phyloP scores from a whole-genome alignment of 1,139 yeast species.

The Spathaspora sp. region DNA sequence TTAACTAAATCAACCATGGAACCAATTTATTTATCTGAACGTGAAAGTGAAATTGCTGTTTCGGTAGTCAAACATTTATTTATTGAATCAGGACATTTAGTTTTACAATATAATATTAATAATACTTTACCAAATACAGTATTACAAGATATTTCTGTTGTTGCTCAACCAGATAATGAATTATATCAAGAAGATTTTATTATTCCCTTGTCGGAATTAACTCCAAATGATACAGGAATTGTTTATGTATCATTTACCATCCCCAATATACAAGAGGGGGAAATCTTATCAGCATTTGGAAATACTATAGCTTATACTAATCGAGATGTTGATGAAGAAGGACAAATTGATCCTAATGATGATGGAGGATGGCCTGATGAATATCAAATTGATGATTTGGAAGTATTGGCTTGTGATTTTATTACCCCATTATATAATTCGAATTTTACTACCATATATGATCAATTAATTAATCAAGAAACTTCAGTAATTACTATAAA shows the following conservation, averaged over 20 bases:
- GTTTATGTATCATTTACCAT: conserved; percentile 77
- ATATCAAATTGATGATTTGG: conserved; percentile 83
- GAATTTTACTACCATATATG: conserved; percentile 73
- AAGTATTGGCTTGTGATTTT: conserved; percentile 79
- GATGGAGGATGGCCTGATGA: conserved; percentile 96
- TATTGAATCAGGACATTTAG: conserved; percentile 61
- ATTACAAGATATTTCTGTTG: conserved; percentile 77
- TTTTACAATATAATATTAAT: conserved; percentile 79
- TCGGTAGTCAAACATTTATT: conserved; percentile 81
- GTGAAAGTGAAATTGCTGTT: conserved; percentile 92
- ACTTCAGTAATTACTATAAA: conserved; percentile 40
- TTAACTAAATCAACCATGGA: conserved; percentile 67
- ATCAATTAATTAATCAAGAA: conserved; percentile 52
- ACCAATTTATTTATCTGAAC: conserved; percentile 76
- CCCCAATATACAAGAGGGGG: conserved; percentile 43
- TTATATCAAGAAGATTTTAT: conserved; percentile 68
- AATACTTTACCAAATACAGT: conserved; percentile 81
- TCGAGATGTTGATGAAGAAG: conserved; percentile 78
- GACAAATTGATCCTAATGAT: conserved; percentile 64
- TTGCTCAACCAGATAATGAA: conserved; percentile 63
- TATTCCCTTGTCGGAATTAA: conserved; percentile 69
- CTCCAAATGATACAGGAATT: conserved; percentile 70
- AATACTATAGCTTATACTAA: conserved; percentile 74
- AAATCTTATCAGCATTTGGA: conserved; percentile 55
- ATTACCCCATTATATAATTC: conserved; percentile 76